phyloP scores from a whole-genome alignment of 129 eudicot genomes.

The Smallanthus sonchifolius region DNA sequence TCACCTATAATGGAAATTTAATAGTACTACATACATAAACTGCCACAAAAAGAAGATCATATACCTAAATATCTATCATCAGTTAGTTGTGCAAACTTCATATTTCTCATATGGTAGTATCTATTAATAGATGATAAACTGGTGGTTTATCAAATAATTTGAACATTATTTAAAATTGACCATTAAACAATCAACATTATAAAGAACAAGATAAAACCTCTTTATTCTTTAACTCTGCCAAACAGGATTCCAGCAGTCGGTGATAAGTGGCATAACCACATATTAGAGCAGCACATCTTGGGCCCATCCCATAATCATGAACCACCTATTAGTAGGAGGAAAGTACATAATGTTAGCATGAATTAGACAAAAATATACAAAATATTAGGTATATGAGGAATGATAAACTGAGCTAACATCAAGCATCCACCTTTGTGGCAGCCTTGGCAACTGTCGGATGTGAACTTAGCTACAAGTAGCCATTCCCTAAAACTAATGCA shows the following conservation, averaged over 20 bases:
- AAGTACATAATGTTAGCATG: not conserved
- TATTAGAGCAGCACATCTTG: constrained; percentile 92
- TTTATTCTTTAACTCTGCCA: constrained; percentile 80
- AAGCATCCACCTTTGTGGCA: constrained; percentile 55
- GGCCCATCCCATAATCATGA: constrained; percentile 93
- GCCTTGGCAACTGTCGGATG: constrained; percentile 82
- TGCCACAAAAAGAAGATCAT: not conserved
- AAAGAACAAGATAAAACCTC: constrained; percentile 53
- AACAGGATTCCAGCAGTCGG: constrained; percentile 62
- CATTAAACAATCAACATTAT: not conserved
- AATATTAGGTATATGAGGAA: constrained; percentile 4
- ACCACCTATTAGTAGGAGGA: constrained; percentile 50
- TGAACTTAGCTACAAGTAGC: constrained; percentile 86
- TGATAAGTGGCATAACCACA: constrained; percentile 93
- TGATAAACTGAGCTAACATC: not conserved
- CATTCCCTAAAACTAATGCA: constrained; percentile 99
- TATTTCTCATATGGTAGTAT: not conserved
- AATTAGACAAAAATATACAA: not conserved
- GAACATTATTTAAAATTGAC: not conserved
- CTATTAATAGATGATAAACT: not conserved
- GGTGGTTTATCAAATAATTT: not conserved
- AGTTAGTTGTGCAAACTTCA: not conserved
- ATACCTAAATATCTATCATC: not conserved
- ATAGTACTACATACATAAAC: not conserved
- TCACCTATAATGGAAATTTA: not conserved